Base-by-base conservation (phyloP, 371 early-diverging fungal genomes). In the Apophysomyces ossiformis region DNA sequence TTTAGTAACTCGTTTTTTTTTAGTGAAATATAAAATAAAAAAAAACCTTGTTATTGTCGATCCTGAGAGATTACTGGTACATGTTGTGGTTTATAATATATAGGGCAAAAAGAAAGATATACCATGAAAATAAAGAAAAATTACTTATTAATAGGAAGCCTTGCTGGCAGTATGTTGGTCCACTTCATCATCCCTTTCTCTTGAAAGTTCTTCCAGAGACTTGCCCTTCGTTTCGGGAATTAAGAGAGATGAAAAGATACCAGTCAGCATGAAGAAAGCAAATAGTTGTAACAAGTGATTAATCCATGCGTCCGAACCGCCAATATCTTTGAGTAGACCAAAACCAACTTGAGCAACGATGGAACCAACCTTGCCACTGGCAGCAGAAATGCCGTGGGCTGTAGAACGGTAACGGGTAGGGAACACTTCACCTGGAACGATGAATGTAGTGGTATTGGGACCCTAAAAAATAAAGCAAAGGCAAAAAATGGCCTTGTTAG, bases 341-440 rank as follows among this genome's bases (percentile, higher is more conserved):
- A 92, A 92, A 37, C 89, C 91, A 38, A 91, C 85, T 67, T 89
- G 87, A 32, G 92, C 90, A 63, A 92, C 62, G 60, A 95, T 92
- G 47, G 96, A 94, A 39, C 95, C 95, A 37, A 90, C 64, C 78
- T 96, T 96, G 58, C 95, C 95, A 63, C 84, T 75, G 37, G 93
- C 95, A 32, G 95, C 95, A 58, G 93, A 92, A 74, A 95, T 92
- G 74, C 96, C 96, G 72, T 95, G 95, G 58, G 91, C 89, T 8
- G 94, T 91, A 1, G 94, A 89, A 38, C 94, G 85, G 78, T 89
- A 91, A 39, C 92, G 90, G 36, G 96, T 95, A 16, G 96, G 95
- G 86, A 90, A 95, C 57, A 87, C 83, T 80, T 96, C 96, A 69
- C 92, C 90, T 58, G 96, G 94, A 57, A 93, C 82, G 64, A 93